phyloP scores from a whole-genome alignment of 768 basidiomycete genomes.

The Lepiota subincarnata region DNA sequence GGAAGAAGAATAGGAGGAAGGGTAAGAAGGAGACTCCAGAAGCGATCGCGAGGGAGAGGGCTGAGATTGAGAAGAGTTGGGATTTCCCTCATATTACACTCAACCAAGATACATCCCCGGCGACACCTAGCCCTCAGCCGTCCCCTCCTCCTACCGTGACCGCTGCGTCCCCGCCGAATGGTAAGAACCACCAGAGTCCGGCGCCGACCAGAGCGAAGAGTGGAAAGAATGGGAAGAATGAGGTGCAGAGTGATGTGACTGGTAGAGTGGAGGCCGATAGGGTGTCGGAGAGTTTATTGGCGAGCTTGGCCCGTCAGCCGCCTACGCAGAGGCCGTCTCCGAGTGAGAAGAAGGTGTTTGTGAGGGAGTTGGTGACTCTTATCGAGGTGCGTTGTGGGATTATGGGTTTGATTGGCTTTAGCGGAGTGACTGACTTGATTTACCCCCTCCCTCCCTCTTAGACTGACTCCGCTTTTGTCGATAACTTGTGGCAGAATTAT shows the following conservation, averaged over 20 bases:
- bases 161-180: too few species aligned
- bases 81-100: slow-evolving; percentile 39
- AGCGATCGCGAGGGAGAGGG: slow-evolving; percentile 35
- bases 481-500: slow-evolving; percentile 23
- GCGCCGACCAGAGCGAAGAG: neutral
- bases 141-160: too few species aligned
- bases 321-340: slow-evolving; percentile 19
- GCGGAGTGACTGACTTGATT: slow-evolving; percentile 5
- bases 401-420: neutral
- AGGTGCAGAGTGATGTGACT: slow-evolving; percentile 22
- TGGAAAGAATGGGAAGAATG: slow-evolving; percentile 13
- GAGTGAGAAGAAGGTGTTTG: slow-evolving; percentile 53
- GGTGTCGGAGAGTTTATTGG: slow-evolving; percentile 7
- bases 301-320: slow-evolving; percentile 8
- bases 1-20: slow-evolving; percentile 12
- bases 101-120: too few species aligned
- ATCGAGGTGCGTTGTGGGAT: slow-evolving; percentile 48
- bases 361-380: slow-evolving; percentile 54
- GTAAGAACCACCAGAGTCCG: too few species aligned
- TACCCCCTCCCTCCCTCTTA: slow-evolving; percentile 22
- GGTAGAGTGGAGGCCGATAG: slow-evolving; percentile 13
- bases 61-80: slow-evolving; percentile 60
- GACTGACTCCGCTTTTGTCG: slow-evolving; percentile 66
- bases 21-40: slow-evolving; percentile 34
- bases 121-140: too few species aligned